Percentiles rank a stretch among this genome's conserved stretches.
Conservation (phyloP, 495 filamentous ascomycete genomes). For the Hypoxylon rickii region DNA sequence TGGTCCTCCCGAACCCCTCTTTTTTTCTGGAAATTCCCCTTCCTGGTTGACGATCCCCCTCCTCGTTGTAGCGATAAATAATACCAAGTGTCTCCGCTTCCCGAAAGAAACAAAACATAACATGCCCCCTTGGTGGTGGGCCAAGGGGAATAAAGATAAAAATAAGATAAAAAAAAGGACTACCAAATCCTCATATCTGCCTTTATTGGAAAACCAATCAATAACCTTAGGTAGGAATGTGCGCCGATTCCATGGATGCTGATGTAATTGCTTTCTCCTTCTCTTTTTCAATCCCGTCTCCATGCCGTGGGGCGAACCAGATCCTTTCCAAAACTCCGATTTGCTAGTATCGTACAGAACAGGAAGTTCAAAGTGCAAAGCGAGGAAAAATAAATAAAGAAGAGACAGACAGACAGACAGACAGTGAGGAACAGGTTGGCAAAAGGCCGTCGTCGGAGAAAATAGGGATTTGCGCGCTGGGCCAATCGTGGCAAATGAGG, state of each 20-base stretch:
- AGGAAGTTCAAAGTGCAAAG: conserved; percentile 31
- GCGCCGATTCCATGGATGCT: conserved; percentile 31
- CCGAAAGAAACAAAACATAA: too few species aligned
- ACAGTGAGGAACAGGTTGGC: too few species aligned
- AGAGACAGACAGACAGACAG: too few species aligned
- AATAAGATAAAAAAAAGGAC: background rate
- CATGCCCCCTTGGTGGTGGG: conserved; percentile 20
- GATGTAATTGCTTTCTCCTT: conserved; percentile 27
- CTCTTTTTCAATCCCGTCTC: conserved; percentile 20
- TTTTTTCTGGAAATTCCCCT: conserved; percentile 22
- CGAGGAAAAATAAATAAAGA: too few species aligned
- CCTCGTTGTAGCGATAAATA: conserved; percentile 26
- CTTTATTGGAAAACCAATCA: conserved; percentile 25
- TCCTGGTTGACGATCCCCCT: conserved; percentile 31
- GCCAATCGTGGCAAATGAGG: conserved; percentile 28
- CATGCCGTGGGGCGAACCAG: conserved; percentile 39
- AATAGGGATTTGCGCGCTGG: conserved; percentile 26
- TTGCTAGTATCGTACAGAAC: conserved; percentile 39
- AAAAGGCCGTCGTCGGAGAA: conserved; percentile 21
- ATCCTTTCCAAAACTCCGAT: conserved; percentile 42
- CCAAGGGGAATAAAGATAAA: conserved; percentile 9
- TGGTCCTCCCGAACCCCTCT: conserved; percentile 27
- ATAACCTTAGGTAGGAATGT: conserved; percentile 20
- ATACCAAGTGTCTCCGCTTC: conserved; percentile 24
- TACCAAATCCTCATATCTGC: conserved; percentile 17